Percentiles rank a stretch among this genome's conserved stretches.
phyloP scores from a whole-genome alignment of 345 rosid species.

The Eucalyptus rudis region DNA sequence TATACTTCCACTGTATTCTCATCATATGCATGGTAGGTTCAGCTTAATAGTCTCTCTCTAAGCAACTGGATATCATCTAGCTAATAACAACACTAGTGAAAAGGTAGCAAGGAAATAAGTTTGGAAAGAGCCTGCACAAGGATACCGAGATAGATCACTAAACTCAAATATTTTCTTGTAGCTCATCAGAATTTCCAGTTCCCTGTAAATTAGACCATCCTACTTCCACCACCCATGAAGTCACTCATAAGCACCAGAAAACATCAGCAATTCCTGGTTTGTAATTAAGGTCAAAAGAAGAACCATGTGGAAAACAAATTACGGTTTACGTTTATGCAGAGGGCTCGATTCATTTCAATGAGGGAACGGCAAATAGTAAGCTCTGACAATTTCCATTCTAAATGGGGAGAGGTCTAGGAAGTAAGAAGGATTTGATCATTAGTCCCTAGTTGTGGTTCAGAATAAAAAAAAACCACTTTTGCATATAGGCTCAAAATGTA shows the following conservation, averaged over 20 bases:
- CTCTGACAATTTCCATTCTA: neutral
- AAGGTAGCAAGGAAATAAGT: neutral
- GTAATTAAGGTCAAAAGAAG: neutral
- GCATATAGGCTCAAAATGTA: neutral
- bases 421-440: neutral
- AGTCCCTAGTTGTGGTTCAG: neutral
- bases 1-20: neutral
- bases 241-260: neutral
- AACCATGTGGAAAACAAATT: neutral
- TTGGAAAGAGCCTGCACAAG: neutral
- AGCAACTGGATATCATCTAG: neutral
- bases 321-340: neutral
- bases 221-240: neutral
- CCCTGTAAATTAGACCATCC: neutral
- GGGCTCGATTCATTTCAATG: neutral
- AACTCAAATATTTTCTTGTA: neutral
- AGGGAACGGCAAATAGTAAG: neutral
- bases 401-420: neutral
- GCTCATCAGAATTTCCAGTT: neutral
- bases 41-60: neutral
- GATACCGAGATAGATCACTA: neutral
- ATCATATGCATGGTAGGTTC: neutral
- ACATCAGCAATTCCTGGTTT: neutral
- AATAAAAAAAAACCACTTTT: neutral
- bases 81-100: neutral